phyloP scores from a whole-genome alignment of 331 rosid species.

The Quercus phellos region DNA sequence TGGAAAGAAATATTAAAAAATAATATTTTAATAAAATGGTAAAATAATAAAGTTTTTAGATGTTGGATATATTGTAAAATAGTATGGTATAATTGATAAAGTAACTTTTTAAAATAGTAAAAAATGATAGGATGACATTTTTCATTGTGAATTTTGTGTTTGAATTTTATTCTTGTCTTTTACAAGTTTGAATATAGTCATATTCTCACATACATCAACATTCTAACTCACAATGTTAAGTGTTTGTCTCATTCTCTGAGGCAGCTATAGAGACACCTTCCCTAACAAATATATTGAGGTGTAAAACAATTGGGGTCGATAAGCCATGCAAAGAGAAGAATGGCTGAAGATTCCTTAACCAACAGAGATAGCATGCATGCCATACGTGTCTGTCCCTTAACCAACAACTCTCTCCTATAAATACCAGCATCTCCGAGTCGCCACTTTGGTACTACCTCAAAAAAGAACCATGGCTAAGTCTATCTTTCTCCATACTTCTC shows the following conservation, averaged over 20 bases:
- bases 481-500: constrained; percentile 31
- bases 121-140: too few species aligned
- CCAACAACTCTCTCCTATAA: constrained; percentile 25
- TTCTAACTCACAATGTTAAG: not conserved
- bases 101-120: too few species aligned
- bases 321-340: constrained; percentile 58
- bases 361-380: too few species aligned
- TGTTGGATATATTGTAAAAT: too few species aligned
- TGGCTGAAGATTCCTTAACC: constrained; percentile 28
- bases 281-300: constrained; percentile 30
- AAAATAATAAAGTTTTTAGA: too few species aligned
- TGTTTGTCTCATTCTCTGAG: constrained; percentile 5
- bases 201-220: too few species aligned
- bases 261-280: constrained; percentile 23
- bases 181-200: too few species aligned
- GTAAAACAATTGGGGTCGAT: constrained; percentile 17
- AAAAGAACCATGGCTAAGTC: constrained; percentile 33
- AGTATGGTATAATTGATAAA: too few species aligned
- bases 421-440: constrained; percentile 7
- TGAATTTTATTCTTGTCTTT: too few species aligned
- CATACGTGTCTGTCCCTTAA: constrained; percentile 33
- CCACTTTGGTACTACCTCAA: constrained; percentile 37
- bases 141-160: too few species aligned
- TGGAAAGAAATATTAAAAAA: too few species aligned
- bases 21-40: too few species aligned